Percentiles rank a stretch among this genome's conserved stretches.
Evolutionary conservation across 116 monocot species (phyloP).

Genomic region (Cymodocea nodosa): DNA sequence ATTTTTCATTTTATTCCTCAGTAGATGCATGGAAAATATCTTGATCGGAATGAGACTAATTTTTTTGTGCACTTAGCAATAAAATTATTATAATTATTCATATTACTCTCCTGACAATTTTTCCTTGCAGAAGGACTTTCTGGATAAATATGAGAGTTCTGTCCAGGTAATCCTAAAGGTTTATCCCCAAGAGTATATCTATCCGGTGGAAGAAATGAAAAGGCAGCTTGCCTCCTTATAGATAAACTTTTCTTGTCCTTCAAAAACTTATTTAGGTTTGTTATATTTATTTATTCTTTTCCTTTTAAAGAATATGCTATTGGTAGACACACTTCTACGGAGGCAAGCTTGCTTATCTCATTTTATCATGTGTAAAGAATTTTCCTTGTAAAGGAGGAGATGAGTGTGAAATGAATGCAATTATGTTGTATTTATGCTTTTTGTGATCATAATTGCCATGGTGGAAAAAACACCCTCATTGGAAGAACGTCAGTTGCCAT

Average conservation of each 20-base stretch:
- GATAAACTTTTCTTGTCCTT: neutral
- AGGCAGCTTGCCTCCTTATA: slow-evolving; percentile 56
- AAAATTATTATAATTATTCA: neutral
- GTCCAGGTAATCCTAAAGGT: slow-evolving; percentile 56
- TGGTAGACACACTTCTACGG: no score
- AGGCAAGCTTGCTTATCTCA: no score
- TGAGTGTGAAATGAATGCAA: no score
- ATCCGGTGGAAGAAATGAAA: slow-evolving; percentile 60
- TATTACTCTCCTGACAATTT: neutral
- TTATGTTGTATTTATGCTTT: no score
- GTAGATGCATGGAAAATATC: no score
- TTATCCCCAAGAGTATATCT: slow-evolving; percentile 61
- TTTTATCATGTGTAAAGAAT: no score
- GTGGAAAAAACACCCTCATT: neutral
- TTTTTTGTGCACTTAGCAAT: neutral
- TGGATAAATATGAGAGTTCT: slow-evolving; percentile 88
- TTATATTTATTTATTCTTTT: no score
- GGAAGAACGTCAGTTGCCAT: no score
- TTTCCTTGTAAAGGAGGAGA: no score
- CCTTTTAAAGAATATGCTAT: no score
- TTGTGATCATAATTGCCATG: neutral
- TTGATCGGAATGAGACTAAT: neutral
- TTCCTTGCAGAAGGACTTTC: slow-evolving; percentile 82
- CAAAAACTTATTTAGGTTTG: no score
- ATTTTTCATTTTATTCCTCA: no score